Evolutionary conservation across 1,284 basidiomycete species (phyloP), one percentile per base, ranked within the genome.

Genomic region (Ganoderma lucidum): DNA sequence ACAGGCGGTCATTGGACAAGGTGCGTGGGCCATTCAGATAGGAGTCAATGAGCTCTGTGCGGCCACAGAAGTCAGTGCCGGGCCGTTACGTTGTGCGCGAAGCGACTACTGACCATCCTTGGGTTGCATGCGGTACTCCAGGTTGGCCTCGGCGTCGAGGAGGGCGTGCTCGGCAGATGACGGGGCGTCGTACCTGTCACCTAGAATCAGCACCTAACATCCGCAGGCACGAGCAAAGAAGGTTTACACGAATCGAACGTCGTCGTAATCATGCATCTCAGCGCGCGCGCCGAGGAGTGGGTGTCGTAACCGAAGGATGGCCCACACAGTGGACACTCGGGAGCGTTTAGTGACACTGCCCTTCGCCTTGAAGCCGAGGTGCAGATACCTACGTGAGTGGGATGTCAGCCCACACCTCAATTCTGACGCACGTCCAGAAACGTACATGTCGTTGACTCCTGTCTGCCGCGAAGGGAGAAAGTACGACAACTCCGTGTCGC

Each of bases 361-460:
- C 0, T 84, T 82, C 2, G 90, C 87, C 60, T 75, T 79, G 78
- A 93, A 88, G 2, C 88, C 89, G 61, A 95, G 82, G 77, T 94
- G 92, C 37, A 93, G 79, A 76, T 90, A 91, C 90, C 90, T 91
- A 69, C 51, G 63, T n/a, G n/a, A 39, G 14, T 8, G 64, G 63
- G 44, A 66, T 53, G 45, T 58, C 61, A 64, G 71, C 23, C 23
- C 42, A 17, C 42, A 6, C 39, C 9, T 35, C 23, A 23, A 23
- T 23, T 14, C 9, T 58, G 45, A 32, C 53, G 19, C 14, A 9
- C 67, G 6, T 59, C n/a, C 35, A 35, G 35, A 30, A 67, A 53
- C 37, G 48, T 41, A 93, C 93, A 95, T 94, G 78, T 96, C 93
- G 75, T 95, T 95, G 35, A 94, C 93, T 15, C 93, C 93, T 68